A percentile compares a stretch with the other conserved stretches of the same genome.
Evolutionary conservation across 169 alveolate genomes (phyloP).

Genomic region (Cryptosporidium tyzzeri): DNA sequence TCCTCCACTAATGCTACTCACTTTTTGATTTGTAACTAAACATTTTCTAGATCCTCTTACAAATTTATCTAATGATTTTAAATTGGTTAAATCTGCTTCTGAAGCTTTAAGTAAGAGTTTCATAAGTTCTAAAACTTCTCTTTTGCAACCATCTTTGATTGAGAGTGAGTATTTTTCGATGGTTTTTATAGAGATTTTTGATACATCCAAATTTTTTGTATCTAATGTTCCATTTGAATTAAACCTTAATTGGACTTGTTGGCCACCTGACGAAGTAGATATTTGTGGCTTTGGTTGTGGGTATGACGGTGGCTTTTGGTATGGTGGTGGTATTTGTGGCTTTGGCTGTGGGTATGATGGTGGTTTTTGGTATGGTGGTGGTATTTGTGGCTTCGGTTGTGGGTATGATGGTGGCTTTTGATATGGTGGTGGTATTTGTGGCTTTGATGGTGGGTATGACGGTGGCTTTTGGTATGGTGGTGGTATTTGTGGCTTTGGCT

Average conservation of each 20-base stretch:
- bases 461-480: no score
- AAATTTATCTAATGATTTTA: not conserved
- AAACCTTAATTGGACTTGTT: not conserved
- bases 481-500: not conserved
- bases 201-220: not conserved
- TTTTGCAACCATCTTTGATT: not conserved
- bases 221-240: not conserved
- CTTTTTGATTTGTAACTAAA: not conserved
- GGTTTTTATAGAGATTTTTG: not conserved
- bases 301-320: no score
- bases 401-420: no score
- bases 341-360: no score
- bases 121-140: not conserved
- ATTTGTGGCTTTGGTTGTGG: not conserved
- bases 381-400: no score
- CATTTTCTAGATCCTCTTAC: not conserved
- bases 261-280: not conserved
- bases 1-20: no score
- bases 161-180: not conserved
- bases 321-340: no score
- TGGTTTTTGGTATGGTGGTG: no score
- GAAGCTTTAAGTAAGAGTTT: not conserved
- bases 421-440: no score
- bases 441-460: no score
- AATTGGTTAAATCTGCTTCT: not conserved